Evolutionary conservation across 257 asterid species (phyloP).

Genomic region (Solanum infundibuliforme): DNA sequence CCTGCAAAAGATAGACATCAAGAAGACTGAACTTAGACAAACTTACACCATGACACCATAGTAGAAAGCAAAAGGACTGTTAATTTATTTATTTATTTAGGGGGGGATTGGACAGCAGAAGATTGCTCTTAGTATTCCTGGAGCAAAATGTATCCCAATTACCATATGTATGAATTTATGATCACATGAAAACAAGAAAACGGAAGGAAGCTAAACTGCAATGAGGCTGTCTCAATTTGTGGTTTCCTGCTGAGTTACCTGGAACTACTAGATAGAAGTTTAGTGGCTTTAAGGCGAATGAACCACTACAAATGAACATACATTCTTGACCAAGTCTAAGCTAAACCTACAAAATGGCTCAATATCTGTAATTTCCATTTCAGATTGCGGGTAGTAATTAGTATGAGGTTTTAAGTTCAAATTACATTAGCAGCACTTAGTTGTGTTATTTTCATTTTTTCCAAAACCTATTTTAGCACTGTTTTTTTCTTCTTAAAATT

Average conservation of each 20-base stretch:
- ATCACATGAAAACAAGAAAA: not conserved
- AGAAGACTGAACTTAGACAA: not conserved
- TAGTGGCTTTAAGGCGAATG: not conserved
- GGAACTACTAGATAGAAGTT: not conserved
- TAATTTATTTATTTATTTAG: not conserved
- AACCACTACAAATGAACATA: not conserved
- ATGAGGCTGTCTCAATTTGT: not conserved
- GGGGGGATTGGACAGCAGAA: not conserved
- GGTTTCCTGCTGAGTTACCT: not conserved
- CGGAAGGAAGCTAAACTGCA: not conserved
- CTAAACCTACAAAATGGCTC: not conserved
- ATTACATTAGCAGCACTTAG: not conserved
- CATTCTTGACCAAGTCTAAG: not conserved
- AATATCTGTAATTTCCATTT: not conserved
- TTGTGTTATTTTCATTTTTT: not conserved
- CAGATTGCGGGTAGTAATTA: not conserved
- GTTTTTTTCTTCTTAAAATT: not conserved
- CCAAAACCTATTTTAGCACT: not conserved
- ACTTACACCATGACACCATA: not conserved
- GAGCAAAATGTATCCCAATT: not conserved
- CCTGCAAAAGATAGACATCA: constrained; percentile 31
- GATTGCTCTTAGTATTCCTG: not conserved
- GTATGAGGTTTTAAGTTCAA: not conserved
- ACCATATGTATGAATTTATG: not conserved
- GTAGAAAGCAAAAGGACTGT: not conserved